Base-by-base conservation (phyloP, 768 basidiomycete species). In the Tulasnella sp. region DNA sequence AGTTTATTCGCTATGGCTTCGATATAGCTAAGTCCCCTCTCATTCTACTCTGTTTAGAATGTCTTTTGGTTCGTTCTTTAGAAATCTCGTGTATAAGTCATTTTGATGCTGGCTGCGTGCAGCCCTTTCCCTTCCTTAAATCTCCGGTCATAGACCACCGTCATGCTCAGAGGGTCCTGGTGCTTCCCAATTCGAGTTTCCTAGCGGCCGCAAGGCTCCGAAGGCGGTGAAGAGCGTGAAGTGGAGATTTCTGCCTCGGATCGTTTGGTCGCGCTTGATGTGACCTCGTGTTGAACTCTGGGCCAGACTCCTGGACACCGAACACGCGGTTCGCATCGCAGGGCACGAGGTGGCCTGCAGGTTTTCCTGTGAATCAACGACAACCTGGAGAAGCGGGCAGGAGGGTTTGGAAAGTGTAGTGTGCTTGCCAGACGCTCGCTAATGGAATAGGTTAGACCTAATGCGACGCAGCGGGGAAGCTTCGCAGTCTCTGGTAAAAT, bases 401-500 rank as follows among this genome's bases (percentile, higher is more conserved):
- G 9, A 64, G 58, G 58, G 58, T 64, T 64, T 64, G 11, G 58
- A 19, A 9, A 49, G 58, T 64, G 31, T 29, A 42, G 42, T 17
- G 42, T 8, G 17, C 17, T 17, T 42, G 58, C 29, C 31, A 25
- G 31, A 25, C 31, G 58, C 58, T 25, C 31, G 58, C 49, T 29
- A 29, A 64, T 64, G 58, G 58, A 64, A 64, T 64, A 64, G n/a
- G 58, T 64, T 25, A 64, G 58, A 29, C 58, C 31, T 12, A n/a
- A 49, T 19, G 49, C 31, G 25, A 25, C 5, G 19, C 52, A 58
- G 58, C 58, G 58, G 58, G 58, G 58, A 64, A 64, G 58, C 58
- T 64, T 64, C 58, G 58, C 58, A 64, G 58, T 17, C 58, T 64
- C 58, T 64, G 58, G 58, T 64, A 64, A 64, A 64, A 64, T 64